Evolutionary conservation across 768 basidiomycete genomes (phyloP).

Genomic region (Collybia sp.): DNA sequence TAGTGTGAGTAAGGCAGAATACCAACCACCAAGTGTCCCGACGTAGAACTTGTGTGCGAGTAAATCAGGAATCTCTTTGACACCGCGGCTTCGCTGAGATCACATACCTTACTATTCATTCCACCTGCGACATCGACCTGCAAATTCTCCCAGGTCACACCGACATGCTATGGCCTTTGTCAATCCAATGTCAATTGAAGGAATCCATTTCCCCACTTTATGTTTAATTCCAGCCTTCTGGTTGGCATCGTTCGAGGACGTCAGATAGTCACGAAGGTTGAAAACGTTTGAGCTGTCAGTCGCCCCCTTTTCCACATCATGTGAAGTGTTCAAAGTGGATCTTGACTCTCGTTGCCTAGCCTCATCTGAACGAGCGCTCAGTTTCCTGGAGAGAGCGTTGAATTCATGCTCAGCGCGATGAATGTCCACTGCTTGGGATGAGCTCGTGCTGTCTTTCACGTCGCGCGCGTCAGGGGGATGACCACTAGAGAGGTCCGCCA

Average conservation of each 20-base stretch:
- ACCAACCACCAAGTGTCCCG: constrained; percentile 54
- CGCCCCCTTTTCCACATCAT: constrained; percentile 36
- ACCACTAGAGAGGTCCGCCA: no score
- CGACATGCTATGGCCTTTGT: constrained; percentile 45
- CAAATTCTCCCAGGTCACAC: constrained; percentile 70
- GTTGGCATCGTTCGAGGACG: constrained; percentile 61
- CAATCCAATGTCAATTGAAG: background rate
- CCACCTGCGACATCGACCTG: constrained; percentile 59
- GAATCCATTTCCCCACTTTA: constrained; percentile 30
- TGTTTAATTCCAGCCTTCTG: constrained; percentile 63
- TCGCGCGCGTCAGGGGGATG: no score
- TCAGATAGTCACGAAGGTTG: constrained; percentile 65
- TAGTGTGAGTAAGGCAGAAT: background rate
- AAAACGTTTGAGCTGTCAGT: constrained; percentile 34
- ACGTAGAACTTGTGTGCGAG: constrained; percentile 41
- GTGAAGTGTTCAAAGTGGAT: constrained; percentile 22
- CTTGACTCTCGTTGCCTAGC: constrained; percentile 12
- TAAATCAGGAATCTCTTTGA: background rate
- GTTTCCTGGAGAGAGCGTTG: constrained; percentile 46
- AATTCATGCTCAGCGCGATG: constrained; percentile 46
- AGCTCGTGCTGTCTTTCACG: constrained; percentile 4
- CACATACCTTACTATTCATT: constrained; percentile 47
- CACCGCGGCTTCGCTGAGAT: background rate
- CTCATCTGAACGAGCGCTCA: constrained; percentile 24
- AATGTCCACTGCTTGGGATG: constrained; percentile 40